Percentiles rank a stretch among this genome's conserved stretches.
These are phyloP conservation scores for Allodekkera sacchari DNA, from an alignment of 805 yeast species.

Conservation along the genomic window DNA sequence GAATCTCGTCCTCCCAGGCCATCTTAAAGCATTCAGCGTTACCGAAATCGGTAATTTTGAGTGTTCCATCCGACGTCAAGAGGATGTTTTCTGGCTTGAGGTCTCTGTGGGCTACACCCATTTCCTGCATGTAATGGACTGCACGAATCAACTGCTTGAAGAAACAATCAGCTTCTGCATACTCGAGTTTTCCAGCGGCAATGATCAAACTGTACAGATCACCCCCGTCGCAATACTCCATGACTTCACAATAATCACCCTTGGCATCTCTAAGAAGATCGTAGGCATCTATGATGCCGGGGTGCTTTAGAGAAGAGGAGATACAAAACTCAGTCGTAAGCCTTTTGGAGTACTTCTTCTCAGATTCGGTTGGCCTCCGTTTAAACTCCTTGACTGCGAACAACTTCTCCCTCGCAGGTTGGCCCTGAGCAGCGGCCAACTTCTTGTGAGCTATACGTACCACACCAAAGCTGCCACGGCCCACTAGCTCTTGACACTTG, in stretches of 20 bases:
- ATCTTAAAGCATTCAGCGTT: constrained; percentile 73
- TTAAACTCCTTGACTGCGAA: constrained; percentile 88
- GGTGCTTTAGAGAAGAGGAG: constrained; percentile 68
- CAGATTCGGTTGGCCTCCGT: constrained; percentile 49
- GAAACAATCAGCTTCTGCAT: constrained; percentile 82
- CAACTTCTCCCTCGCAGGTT: constrained; percentile 32
- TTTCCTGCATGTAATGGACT: constrained; percentile 78
- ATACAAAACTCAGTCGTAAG: constrained; percentile 79
- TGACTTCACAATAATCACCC: constrained; percentile 76
- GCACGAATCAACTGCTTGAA: constrained; percentile 81
- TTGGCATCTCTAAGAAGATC: constrained; percentile 76
- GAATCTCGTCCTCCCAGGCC: constrained; percentile 76
- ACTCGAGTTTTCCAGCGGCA: constrained; percentile 70
- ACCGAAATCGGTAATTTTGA: constrained; percentile 87
- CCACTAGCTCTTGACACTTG: constrained; percentile 88
- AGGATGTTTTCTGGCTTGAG: constrained; percentile 81
- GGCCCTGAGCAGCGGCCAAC: constrained; percentile 14
- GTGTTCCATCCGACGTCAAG: constrained; percentile 59
- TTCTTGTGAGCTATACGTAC: constrained; percentile 82
- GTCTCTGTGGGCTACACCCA: constrained; percentile 88
- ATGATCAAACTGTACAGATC: constrained; percentile 68
- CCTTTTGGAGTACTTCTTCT: constrained; percentile 60
- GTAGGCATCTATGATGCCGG: constrained; percentile 67
- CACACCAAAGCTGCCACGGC: constrained; percentile 90
- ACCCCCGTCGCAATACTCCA: constrained; percentile 82